A percentile compares a stretch with the other conserved stretches of the same genome.
Evolutionary conservation across 164 flowering plant genomes (phyloP).

Genomic region (Magnolia sinica): DNA sequence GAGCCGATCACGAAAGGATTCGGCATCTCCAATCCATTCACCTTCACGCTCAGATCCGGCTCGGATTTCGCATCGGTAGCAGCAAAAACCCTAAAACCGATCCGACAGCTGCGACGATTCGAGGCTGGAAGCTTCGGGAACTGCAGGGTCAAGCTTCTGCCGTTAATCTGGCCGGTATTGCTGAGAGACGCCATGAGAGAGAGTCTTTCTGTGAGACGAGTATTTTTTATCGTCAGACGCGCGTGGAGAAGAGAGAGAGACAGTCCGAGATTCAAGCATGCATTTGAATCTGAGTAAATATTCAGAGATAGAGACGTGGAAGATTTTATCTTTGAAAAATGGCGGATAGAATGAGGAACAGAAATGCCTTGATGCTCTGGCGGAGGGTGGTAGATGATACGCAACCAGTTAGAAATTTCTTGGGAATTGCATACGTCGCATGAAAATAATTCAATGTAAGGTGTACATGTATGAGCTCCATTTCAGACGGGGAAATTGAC

Average conservation of each 20-base stretch:
- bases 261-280: not conserved
- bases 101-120: constrained; percentile 19
- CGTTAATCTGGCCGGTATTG: constrained; percentile 10
- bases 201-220: not conserved
- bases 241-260: not conserved
- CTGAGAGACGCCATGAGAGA: constrained; percentile 14
- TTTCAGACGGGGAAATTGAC: no score
- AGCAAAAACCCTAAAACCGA: constrained; percentile 48
- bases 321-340: not conserved
- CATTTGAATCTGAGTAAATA: not conserved
- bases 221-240: not conserved
- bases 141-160: constrained; percentile 4
- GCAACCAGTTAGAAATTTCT: no score
- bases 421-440: no score
- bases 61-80: constrained; percentile 35
- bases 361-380: not conserved
- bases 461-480: no score
- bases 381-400: not conserved
- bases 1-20: constrained; percentile 98
- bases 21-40: constrained; percentile 88
- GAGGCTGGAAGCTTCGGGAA: constrained; percentile 9
- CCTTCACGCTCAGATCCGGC: constrained; percentile 92
- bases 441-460: no score
- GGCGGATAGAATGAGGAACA: not conserved
- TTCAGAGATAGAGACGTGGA: not conserved